These are phyloP conservation scores for Pharnaceum exiguum DNA, from an alignment of 148 eudicot genomes.

Conservation along the genomic window DNA sequence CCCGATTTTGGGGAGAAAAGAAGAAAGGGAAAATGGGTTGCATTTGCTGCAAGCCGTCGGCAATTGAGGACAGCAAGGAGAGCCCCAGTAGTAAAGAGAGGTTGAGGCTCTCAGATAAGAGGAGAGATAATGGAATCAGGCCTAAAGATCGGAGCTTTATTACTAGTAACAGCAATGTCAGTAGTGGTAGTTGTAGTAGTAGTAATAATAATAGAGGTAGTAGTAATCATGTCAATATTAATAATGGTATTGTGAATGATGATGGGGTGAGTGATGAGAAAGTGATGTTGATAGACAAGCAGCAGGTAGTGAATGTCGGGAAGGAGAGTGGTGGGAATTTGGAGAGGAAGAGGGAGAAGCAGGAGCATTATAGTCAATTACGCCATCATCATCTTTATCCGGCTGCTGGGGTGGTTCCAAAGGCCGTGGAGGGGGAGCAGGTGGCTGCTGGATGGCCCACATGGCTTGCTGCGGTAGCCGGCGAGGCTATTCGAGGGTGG, in stretches of 20 bases:
- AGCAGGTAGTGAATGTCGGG: slow-evolving; percentile 35
- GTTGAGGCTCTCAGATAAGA: slow-evolving; percentile 51
- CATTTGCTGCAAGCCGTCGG: slow-evolving; percentile 68
- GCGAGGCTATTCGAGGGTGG: slow-evolving; percentile 82
- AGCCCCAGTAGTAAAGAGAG: slow-evolving; percentile 47
- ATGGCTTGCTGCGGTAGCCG: slow-evolving; percentile 81
- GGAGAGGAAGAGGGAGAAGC: slow-evolving; percentile 48
- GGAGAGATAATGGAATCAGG: slow-evolving; percentile 51
- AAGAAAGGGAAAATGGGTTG: slow-evolving; percentile 75
- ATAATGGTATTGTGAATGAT: no score
- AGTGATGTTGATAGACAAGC: slow-evolving; percentile 60
- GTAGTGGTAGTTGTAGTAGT: background rate
- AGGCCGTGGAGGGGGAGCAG: slow-evolving; percentile 60
- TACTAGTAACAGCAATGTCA: background rate
- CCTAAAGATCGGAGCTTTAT: slow-evolving; percentile 18
- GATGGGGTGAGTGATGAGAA: slow-evolving; percentile 51
- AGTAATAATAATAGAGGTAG: background rate
- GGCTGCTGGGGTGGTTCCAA: slow-evolving; percentile 38
- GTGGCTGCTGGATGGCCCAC: slow-evolving; percentile 91
- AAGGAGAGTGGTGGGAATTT: slow-evolving; percentile 36
- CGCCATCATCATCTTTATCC: slow-evolving; percentile 39
- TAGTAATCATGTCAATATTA: no score
- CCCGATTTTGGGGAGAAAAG: no score
- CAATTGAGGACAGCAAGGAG: slow-evolving; percentile 30
- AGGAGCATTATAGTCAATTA: slow-evolving; percentile 27